Evolutionary conservation across 257 asterid genomes (phyloP).

Genomic region (Fraxinus quadrangulata): DNA sequence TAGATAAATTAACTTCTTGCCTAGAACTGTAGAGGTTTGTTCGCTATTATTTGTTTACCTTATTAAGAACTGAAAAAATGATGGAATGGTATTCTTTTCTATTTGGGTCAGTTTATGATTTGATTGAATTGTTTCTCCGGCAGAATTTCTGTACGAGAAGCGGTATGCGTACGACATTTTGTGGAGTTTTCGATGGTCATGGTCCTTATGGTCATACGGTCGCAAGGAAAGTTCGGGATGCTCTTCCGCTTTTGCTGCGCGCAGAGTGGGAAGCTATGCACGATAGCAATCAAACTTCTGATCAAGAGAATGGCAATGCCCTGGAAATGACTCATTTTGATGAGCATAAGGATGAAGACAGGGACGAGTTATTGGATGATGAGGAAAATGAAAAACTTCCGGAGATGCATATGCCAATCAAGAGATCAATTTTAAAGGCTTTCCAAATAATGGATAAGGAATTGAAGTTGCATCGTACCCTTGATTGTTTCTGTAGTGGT

Average conservation of each 20-base stretch:
- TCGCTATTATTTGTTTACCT: constrained; percentile 21
- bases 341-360: constrained; percentile 48
- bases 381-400: constrained; percentile 75
- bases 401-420: constrained; percentile 65
- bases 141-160: constrained; percentile 46
- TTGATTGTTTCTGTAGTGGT: no score
- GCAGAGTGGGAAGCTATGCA: constrained; percentile 26
- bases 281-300: constrained; percentile 36
- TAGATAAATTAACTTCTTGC: no score
- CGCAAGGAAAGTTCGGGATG: constrained; percentile 79
- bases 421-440: constrained; percentile 25
- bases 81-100: constrained; percentile 33
- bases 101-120: constrained; percentile 68
- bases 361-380: constrained; percentile 52
- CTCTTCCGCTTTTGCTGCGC: no score
- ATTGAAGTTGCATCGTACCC: no score
- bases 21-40: neutral
- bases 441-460: no score
- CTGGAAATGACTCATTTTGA: constrained; percentile 47
- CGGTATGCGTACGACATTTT: constrained; percentile 53
- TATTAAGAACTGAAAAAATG: constrained; percentile 33
- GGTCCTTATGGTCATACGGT: constrained; percentile 98
- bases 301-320: constrained; percentile 37
- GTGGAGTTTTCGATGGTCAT: constrained; percentile 95
- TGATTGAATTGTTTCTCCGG: constrained; percentile 62